Percentiles rank a stretch among this genome's conserved stretches.
phyloP scores from a whole-genome alignment of 345 rosid species.

The Camelina laxa region DNA sequence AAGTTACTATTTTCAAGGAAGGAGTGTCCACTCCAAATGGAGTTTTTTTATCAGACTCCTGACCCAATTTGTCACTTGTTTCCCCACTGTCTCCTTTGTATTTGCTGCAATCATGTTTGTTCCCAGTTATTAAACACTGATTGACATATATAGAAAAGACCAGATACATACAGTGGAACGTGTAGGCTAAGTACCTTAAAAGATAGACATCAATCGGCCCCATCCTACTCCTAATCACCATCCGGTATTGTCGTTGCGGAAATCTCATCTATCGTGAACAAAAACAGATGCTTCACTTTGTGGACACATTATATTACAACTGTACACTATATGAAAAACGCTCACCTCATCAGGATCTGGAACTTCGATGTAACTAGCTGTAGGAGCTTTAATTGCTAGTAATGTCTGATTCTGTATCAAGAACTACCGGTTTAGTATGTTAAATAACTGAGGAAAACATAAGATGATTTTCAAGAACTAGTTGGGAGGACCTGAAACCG shows the following conservation, averaged over 20 bases:
- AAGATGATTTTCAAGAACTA: slow-evolving; percentile 21
- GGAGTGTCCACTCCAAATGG: slow-evolving; percentile 44
- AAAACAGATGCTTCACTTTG: slow-evolving; percentile 17
- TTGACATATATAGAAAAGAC: background rate
- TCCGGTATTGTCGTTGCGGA: slow-evolving; percentile 62
- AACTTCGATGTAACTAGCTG: slow-evolving; percentile 70
- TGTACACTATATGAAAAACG: background rate
- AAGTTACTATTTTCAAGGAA: slow-evolving; percentile 61
- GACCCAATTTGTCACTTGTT: slow-evolving; percentile 30
- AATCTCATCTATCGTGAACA: slow-evolving; percentile 50
- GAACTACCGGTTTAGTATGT: slow-evolving; percentile 18
- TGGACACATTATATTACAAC: slow-evolving; percentile 14
- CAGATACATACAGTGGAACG: background rate
- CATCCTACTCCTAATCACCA: slow-evolving; percentile 66
- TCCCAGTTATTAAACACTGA: slow-evolving; percentile 1
- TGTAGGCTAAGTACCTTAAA: slow-evolving; percentile 50
- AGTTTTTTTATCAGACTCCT: slow-evolving; percentile 32
- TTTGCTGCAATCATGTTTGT: slow-evolving; percentile 54
- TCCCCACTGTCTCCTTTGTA: slow-evolving; percentile 50
- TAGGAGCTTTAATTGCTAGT: slow-evolving; percentile 74
- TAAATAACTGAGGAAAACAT: background rate
- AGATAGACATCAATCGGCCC: slow-evolving; percentile 76
- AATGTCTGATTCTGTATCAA: slow-evolving; percentile 63
- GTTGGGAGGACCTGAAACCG: slow-evolving; percentile 63
- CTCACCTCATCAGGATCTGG: slow-evolving; percentile 78